Percentiles rank a stretch among this genome's conserved stretches.
These are phyloP conservation scores for Penicillium salamii DNA, from an alignment of 495 filamentous ascomycete genomes.

Conservation along the genomic window DNA sequence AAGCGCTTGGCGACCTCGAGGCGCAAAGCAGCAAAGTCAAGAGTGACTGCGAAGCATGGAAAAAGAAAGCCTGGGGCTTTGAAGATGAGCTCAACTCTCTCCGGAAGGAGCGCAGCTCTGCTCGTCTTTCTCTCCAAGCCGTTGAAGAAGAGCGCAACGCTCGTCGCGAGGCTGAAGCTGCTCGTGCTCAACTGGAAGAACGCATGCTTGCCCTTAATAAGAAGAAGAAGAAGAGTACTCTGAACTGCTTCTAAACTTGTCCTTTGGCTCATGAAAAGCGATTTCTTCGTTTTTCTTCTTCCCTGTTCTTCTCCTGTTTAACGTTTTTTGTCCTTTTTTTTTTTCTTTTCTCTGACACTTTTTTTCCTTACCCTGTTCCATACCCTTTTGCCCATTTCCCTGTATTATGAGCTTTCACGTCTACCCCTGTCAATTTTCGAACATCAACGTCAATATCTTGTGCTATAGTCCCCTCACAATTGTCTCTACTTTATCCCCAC, in stretches of 20 bases:
- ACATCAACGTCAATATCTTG: slow-evolving; percentile 27
- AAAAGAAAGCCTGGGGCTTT: slow-evolving; percentile 71
- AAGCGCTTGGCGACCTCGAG: slow-evolving; percentile 92
- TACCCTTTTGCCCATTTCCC: slow-evolving; percentile 29
- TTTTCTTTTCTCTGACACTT: slow-evolving; percentile 4
- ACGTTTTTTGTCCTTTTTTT: background rate
- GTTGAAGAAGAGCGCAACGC: slow-evolving; percentile 93
- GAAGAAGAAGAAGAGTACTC: slow-evolving; percentile 92
- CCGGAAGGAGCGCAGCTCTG: slow-evolving; percentile 63
- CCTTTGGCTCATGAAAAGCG: slow-evolving; percentile 5
- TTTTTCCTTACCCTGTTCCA: slow-evolving; percentile 24
- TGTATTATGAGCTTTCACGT: slow-evolving; percentile 53
- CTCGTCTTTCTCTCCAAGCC: slow-evolving; percentile 81
- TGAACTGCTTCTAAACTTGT: slow-evolving; percentile 82
- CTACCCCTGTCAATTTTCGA: slow-evolving; percentile 19
- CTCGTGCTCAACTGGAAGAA: slow-evolving; percentile 83
- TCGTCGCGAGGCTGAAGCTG: slow-evolving; percentile 81
- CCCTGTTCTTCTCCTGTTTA: background rate
- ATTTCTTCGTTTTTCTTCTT: slow-evolving; percentile 7
- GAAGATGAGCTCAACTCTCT: slow-evolving; percentile 77
- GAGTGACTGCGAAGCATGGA: slow-evolving; percentile 83
- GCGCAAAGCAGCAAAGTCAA: slow-evolving; percentile 81
- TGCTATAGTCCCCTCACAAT: slow-evolving; percentile 12
- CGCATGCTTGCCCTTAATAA: slow-evolving; percentile 86
- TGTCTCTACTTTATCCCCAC: slow-evolving; percentile 15